Evolutionary conservation across 192 early-diverging fungal genomes (phyloP).

Genomic region (Umbelopsis sp.): DNA sequence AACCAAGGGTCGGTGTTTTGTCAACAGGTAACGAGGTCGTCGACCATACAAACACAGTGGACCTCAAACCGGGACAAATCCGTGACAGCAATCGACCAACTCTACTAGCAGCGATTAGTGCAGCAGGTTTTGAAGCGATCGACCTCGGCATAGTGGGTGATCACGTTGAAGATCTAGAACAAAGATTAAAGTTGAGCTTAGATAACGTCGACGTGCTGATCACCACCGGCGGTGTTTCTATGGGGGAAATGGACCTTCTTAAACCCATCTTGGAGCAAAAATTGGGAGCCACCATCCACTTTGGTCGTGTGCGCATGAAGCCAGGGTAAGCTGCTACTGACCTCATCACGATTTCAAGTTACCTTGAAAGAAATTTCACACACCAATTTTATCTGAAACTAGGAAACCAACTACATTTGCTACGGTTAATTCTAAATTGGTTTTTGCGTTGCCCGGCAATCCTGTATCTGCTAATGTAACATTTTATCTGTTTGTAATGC

Average conservation of each 20-base stretch:
- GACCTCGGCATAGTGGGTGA: constrained; percentile 81
- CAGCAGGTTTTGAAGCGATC: constrained; percentile 63
- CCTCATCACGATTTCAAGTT: background rate
- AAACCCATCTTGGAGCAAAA: constrained; percentile 83
- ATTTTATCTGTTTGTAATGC: constrained; percentile 88
- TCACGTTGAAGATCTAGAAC: constrained; percentile 58
- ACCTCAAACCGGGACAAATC: constrained; percentile 62
- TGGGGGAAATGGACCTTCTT: constrained; percentile 94
- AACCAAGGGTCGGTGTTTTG: constrained; percentile 77
- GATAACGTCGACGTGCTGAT: constrained; percentile 75
- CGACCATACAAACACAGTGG: constrained; percentile 43
- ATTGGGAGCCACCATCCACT: constrained; percentile 78
- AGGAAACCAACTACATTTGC: constrained; percentile 97
- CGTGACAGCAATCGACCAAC: constrained; percentile 88
- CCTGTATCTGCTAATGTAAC: constrained; percentile 91
- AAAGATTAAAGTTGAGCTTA: constrained; percentile 46
- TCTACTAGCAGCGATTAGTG: constrained; percentile 62
- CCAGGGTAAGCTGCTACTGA: constrained; percentile 62
- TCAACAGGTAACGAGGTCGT: constrained; percentile 91
- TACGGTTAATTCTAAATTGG: constrained; percentile 61
- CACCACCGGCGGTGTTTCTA: constrained; percentile 95
- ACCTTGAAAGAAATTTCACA: background rate
- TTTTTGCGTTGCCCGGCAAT: constrained; percentile 94
- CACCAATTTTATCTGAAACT: background rate
- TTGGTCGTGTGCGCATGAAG: constrained; percentile 92